Conservation (phyloP, 805 yeast genomes). For the Naumovozyma dairenensis region DNA sequence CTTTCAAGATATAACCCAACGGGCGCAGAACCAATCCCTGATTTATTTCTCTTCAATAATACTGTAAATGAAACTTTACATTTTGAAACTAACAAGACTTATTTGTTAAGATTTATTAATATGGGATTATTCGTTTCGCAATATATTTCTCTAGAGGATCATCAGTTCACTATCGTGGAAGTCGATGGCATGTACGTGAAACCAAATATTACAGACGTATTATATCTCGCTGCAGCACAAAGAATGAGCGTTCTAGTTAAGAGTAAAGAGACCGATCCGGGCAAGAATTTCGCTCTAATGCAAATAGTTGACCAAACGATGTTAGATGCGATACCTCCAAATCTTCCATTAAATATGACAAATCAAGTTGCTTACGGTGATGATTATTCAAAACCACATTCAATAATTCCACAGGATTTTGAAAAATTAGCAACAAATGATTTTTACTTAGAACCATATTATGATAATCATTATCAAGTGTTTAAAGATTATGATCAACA, state of each 20-base stretch:
- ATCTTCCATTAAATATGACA: constrained; percentile 44
- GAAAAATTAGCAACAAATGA: constrained; percentile 24
- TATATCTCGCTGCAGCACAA: constrained; percentile 73
- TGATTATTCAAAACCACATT: constrained; percentile 22
- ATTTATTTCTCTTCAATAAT: constrained; percentile 55
- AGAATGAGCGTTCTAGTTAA: constrained; percentile 61
- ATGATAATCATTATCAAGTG: too few relatives aligned
- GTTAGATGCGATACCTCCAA: constrained; percentile 61
- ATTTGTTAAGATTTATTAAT: constrained; percentile 54
- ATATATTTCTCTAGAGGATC: constrained; percentile 57
- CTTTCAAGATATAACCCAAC: constrained; percentile 65
- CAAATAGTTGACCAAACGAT: constrained; percentile 52
- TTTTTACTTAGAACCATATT: constrained; percentile 33
- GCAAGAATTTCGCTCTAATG: constrained; percentile 49
- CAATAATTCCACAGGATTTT: constrained; percentile 18
- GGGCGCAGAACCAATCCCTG: constrained; percentile 78
- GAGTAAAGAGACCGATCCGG: constrained; percentile 45
- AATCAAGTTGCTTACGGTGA: constrained; percentile 46
- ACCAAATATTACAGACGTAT: constrained; percentile 43
- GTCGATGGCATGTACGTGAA: constrained; percentile 64
- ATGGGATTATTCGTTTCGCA: constrained; percentile 70
- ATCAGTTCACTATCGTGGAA: constrained; percentile 61
- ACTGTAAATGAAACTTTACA: constrained; percentile 45
- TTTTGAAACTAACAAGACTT: constrained; percentile 52
- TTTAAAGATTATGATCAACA: constrained; percentile 59